Base-by-base conservation (phyloP, 2,329 filamentous ascomycete species). In the Thelonectria olida region DNA sequence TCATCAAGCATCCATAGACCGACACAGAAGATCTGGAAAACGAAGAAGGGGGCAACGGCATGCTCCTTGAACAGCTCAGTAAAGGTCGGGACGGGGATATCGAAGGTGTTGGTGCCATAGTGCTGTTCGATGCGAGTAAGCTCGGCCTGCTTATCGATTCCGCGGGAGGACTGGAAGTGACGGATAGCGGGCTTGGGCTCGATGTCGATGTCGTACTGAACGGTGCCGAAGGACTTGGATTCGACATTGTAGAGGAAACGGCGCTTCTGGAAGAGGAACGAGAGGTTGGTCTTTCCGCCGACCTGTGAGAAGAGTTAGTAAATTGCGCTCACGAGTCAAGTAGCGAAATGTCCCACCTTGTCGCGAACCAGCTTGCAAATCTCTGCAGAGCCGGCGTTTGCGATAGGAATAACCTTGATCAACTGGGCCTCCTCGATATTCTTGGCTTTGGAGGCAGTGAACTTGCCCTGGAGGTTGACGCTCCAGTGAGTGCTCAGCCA, bases 401-500 rank as follows among this genome's bases (percentile, higher is more conserved):
- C 90, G 53, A 92, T 81, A 34, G 96, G 96, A 39, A 97, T 88
- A 67, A 99, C 90, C 82, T 97, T 98, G 84, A 99, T 97, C 70
- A 97, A 83, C 72, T 89, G 80, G 15, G 96, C 95, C 70, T 90
- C 87, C 54, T 90, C 83, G 34, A 98, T 82, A 49, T 85, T 87
- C 62, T 84, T 85, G 56, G 90, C 92, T 67, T 85, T 86, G 56
- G 84, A 90, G 1, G 94, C 88, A 12, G 92, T 98, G 78, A 98
- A 97, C 62, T 89, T 79, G 20, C 90, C 91, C 73, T 89, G 88
- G 65, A 98, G 82, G 74, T 94, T 90, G 76, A 99, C 93, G 74
- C 92, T 98, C 96, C 96, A 99, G 81, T 98, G 93, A 47, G 96
- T 99, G 81, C 92, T 95, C 64, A 99, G 85, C 95, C 96, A 99